Base-by-base conservation (phyloP, 495 filamentous ascomycete genomes). In the Hyaloscypha bicolor region DNA sequence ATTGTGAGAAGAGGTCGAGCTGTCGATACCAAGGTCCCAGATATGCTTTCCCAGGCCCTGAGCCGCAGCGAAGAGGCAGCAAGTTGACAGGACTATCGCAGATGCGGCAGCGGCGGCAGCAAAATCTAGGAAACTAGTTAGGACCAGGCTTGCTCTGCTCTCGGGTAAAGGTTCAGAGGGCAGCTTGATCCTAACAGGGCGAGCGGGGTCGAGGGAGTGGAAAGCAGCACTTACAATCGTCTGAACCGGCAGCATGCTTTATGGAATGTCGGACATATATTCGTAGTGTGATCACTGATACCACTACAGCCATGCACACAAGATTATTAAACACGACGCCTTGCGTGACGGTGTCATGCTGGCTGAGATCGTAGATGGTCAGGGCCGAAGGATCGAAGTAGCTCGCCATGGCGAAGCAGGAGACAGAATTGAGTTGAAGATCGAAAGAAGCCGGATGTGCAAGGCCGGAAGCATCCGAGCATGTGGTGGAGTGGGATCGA, bases 31-130 rank as follows among this genome's bases (percentile, higher is more conserved):
- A 22, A 76, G 62, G 39, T 75, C 70, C 74, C 72, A 74, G 5
- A 73, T 63, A 56, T 76, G 74, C 35, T 66, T 48, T 1, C 74
- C 74, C 19, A 76, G 66, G 5, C 74, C 74, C 16, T 63, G 74
- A 1, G 45, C 6, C 1, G 72, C 72, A 1, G 69, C 74, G 21
- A 64, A 11, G 51, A 64, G 52, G n/a, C 30, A 21, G 52, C 31
- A 56, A 6, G 32, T 45, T 12, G 30, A 56, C 6, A 64, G 52
- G 22, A 56, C 12, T 5, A 64, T 25, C 4, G 52, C 31, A 39
- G 33, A 42, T 53, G 29, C 25, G 31, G 48, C 29, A 25, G 62
- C 52, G 11, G 55, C 12, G 9, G 22, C 32, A 31, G 45, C 22
- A 16, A 53, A 30, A 35, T n/a, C 29, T 63, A 32, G 14, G 6